Evolutionary conservation across 2,329 filamentous ascomycete genomes (phyloP), one percentile per base, ranked within the genome.

Genomic region (Pestalotiopsis sp.): DNA sequence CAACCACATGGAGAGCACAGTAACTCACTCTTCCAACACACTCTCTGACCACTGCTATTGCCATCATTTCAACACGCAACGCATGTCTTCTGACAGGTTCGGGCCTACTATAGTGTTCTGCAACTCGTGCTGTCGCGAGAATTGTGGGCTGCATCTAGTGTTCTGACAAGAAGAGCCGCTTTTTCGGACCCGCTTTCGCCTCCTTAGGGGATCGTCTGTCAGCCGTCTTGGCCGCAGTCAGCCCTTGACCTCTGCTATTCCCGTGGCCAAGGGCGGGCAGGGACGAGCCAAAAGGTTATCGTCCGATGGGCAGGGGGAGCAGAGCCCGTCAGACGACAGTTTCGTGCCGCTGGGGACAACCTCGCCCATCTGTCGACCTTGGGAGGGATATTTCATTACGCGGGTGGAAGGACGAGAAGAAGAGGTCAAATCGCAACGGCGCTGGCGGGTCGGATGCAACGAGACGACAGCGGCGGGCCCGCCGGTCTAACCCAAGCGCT

Each of bases 121-220:
- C 59, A 62, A 62, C 59, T 62, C 6, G 31, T 62, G 59, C 31
- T 62, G 59, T 62, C 59, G 59, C 59, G 59, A 62, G 27, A 38
- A 40, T 59, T 36, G 59, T 62, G 59, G 59, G 31, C 31, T 62
- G 31, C 31, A 62, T 40, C 5, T 36, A 36, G 59, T 62, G 59
- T 62, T 62, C 13, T 40, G 59, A 62, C 59, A 62, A 20, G 36
- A 62, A 38, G 25, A 36, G 27, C 59, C 59, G 59, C 27, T 62
- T 62, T 62, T 52, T 62, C 25, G 27, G 59, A 23, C 59, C 59
- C 59, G 59, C 27, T 62, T 62, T 38, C 31, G 36, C 27, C 59
- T 41, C 59, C 59, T 62, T 62, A 36, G 59, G 13, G 59, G 59
- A 62, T 62, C 59, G 27, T 31, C 36, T 36, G n/a, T 36, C 7